Evolutionary conservation across 2,329 filamentous ascomycete genomes (phyloP).

Genomic region (Geosmithia putterillii): DNA sequence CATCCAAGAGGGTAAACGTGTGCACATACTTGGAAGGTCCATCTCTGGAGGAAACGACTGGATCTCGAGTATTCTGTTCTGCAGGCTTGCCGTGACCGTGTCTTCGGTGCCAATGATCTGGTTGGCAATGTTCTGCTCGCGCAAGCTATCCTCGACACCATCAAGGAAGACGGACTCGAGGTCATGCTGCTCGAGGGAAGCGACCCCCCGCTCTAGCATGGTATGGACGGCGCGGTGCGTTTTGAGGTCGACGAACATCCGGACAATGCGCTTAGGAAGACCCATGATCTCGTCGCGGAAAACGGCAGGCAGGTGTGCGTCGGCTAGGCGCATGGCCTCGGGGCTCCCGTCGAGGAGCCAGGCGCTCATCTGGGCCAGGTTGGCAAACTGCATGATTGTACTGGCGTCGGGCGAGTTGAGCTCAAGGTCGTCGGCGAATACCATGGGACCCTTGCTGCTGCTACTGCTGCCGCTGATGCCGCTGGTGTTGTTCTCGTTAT

Average conservation of each 20-base stretch:
- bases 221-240: constrained; percentile 39
- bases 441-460: constrained; percentile 8
- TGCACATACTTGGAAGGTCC: background rate
- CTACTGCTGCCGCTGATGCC: no score
- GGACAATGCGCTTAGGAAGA: constrained; percentile 25
- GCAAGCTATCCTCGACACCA: constrained; percentile 37
- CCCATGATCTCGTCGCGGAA: constrained; percentile 32
- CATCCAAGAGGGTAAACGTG: no score
- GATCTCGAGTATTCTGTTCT: background rate
- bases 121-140: constrained; percentile 16
- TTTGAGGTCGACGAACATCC: constrained; percentile 33
- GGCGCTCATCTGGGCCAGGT: constrained; percentile 32
- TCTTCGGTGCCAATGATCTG: constrained; percentile 13
- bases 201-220: constrained; percentile 35
- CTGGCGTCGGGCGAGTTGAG: constrained; percentile 17
- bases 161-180: constrained; percentile 43
- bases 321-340: constrained; percentile 25
- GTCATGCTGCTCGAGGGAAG: constrained; percentile 35
- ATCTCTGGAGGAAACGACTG: background rate
- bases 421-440: constrained; percentile 21
- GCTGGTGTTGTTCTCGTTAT: no score
- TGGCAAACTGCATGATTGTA: constrained; percentile 30
- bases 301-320: constrained; percentile 30
- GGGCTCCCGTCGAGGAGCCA: constrained; percentile 23
- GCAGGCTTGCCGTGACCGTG: background rate